Evolutionary conservation across 2,329 filamentous ascomycete genomes (phyloP).

Genomic region (Alternaria brassicicola): DNA sequence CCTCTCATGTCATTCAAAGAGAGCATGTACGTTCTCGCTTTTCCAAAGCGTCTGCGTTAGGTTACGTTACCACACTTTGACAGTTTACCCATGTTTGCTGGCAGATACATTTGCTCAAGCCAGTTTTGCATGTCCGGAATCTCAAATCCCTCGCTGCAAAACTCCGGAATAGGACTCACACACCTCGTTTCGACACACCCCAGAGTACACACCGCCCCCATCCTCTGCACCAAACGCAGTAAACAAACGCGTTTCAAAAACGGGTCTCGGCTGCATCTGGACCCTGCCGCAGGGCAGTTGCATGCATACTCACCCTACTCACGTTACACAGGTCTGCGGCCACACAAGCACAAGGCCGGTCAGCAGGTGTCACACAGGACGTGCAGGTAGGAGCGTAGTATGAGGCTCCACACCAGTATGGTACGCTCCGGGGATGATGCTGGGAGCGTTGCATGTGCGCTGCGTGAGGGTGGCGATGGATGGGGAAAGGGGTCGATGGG

Average conservation of each 20-base stretch:
- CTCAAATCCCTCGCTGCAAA: not conserved
- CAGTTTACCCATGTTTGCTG: not conserved
- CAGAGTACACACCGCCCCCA: constrained; percentile 5
- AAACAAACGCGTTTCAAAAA: constrained; percentile 7
- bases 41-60: not conserved
- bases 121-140: not conserved
- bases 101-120: not conserved
- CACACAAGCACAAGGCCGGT: constrained; percentile 1
- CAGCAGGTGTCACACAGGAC: constrained; percentile 1
- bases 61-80: not conserved
- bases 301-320: not conserved
- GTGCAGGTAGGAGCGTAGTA: not conserved
- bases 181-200: not conserved
- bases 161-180: not conserved
- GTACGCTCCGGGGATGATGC: not conserved
- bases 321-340: not conserved
- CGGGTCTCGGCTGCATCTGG: constrained; percentile 5
- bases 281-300: not conserved
- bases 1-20: constrained; percentile 4
- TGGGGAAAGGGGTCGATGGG: not conserved
- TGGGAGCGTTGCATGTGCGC: not conserved
- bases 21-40: not conserved
- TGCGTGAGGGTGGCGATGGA: not conserved
- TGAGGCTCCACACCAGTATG: not conserved
- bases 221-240: not conserved